These are phyloP conservation scores for Thielaviopsis euricoi DNA, from an alignment of 2,329 filamentous ascomycete genomes.

Conservation along the genomic window DNA sequence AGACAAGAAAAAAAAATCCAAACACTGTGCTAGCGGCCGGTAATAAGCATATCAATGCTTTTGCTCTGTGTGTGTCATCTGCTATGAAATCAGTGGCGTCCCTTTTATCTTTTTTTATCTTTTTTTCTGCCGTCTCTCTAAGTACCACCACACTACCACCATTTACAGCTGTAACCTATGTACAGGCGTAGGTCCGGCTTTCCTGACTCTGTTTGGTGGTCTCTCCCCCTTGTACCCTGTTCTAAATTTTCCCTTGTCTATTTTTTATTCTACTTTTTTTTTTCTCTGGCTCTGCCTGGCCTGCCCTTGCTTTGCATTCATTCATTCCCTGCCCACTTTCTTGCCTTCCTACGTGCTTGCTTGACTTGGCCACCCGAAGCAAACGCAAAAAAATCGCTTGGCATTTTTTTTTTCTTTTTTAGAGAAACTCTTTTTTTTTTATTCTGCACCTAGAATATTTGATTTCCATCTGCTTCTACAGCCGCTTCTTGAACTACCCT, in stretches of 20 bases:
- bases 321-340: too few species aligned
- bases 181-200: too few species aligned
- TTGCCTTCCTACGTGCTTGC: not conserved
- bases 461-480: not conserved
- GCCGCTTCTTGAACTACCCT: not conserved
- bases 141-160: too few species aligned
- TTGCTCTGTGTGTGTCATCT: not conserved
- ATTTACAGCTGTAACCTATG: too few species aligned
- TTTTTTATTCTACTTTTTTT: too few species aligned
- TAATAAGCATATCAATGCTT: not conserved
- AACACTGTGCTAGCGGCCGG: not conserved
- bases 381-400: not conserved
- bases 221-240: too few species aligned
- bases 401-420: not conserved
- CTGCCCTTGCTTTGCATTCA: too few species aligned
- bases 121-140: not conserved
- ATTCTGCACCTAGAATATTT: not conserved
- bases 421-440: conserved; percentile 1
- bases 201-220: too few species aligned
- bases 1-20: too few species aligned
- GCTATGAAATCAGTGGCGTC: not conserved
- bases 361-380: not conserved
- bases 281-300: too few species aligned
- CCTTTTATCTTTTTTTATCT: not conserved
- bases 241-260: too few species aligned